Conservation (phyloP, 225 moss, liverwort and hornwort genomes). For the Bryum argenteum region DNA sequence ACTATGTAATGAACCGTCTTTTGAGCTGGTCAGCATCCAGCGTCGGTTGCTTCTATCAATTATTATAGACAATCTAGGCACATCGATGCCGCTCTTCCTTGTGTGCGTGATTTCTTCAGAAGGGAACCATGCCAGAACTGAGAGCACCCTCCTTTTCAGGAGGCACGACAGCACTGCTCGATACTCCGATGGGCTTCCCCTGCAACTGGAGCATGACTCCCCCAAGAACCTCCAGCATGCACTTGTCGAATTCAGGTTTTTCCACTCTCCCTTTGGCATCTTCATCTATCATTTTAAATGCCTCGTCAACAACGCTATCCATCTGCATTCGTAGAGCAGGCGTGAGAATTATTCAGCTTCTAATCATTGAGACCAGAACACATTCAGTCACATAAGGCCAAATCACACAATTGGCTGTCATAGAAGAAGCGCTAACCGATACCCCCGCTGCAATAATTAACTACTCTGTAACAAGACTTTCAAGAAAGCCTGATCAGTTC, state of each 20-base stretch:
- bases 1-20: not conserved
- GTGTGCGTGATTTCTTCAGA: slow-evolving; percentile 23
- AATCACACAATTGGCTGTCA: not conserved
- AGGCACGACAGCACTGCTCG: slow-evolving; percentile 49
- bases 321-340: slow-evolving; percentile 42
- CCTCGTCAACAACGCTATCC: slow-evolving; percentile 53
- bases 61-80: not conserved
- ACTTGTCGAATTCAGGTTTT: slow-evolving; percentile 52
- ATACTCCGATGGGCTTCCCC: slow-evolving; percentile 54
- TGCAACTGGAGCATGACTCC: slow-evolving; percentile 68
- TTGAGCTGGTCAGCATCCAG: not conserved
- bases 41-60: not conserved
- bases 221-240: slow-evolving; percentile 64
- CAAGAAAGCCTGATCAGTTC: not conserved
- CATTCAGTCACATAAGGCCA: not conserved
- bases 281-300: slow-evolving; percentile 55
- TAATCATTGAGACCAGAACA: not conserved
- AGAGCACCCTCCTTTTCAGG: slow-evolving; percentile 37
- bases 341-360: not conserved
- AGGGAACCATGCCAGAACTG: slow-evolving; percentile 36
- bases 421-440: not conserved
- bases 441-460: not conserved
- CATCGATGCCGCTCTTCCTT: not conserved
- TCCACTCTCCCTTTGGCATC: slow-evolving; percentile 35
- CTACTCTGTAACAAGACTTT: not conserved